Conservation (phyloP, 2,329 filamentous ascomycete genomes). For the Fusarium annulatum region DNA sequence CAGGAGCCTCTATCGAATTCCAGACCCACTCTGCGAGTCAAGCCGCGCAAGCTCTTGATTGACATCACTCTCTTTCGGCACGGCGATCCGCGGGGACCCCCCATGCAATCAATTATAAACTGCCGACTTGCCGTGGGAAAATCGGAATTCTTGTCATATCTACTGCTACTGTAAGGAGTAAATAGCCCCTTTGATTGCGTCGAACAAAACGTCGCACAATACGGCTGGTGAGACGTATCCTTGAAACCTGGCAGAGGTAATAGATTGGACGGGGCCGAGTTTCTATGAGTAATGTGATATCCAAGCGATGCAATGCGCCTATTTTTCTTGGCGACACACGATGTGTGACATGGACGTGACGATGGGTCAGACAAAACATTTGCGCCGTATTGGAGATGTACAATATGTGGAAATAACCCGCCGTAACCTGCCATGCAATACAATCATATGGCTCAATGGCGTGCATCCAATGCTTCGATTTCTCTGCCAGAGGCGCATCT, state of each 20-base stretch:
- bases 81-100: not conserved
- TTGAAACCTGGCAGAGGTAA: slow-evolving; percentile 7
- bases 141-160: not conserved
- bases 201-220: slow-evolving; percentile 7
- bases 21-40: not conserved
- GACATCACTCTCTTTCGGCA: slow-evolving; percentile 9
- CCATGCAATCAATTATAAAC: not conserved
- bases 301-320: slow-evolving; percentile 3
- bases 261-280: not conserved
- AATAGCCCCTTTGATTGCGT: slow-evolving; percentile 1
- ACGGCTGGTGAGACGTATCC: slow-evolving; percentile 16
- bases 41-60: slow-evolving; percentile 19
- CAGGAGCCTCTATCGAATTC: not conserved
- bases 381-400: not conserved
- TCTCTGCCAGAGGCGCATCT: too few relatives aligned
- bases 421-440: not conserved
- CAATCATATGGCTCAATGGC: not conserved
- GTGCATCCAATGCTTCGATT: not conserved
- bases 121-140: slow-evolving; percentile 3
- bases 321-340: slow-evolving; percentile 1
- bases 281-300: not conserved
- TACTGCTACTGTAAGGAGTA: not conserved
- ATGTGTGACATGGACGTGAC: not conserved
- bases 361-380: not conserved
- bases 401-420: not conserved